Evolutionary conservation across 352 stramenopile species (phyloP).

Genomic region (Blastocystis sp.): DNA sequence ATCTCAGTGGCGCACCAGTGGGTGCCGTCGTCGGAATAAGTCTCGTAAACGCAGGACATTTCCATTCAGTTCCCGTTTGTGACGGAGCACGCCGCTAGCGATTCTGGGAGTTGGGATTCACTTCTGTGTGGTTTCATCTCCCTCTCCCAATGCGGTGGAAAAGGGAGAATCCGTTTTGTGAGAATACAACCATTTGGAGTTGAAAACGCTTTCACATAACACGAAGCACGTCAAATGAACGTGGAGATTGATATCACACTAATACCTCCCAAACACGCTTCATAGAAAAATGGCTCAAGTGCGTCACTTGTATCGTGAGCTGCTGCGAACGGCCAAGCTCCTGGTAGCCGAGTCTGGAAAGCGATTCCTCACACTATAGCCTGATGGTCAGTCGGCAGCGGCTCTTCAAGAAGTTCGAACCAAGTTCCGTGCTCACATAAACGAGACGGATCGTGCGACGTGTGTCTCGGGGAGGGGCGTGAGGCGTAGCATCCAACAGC

Average conservation of each 20-base stretch:
- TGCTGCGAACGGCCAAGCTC: constrained; percentile 34
- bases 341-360: constrained; percentile 11
- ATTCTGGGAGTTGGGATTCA: not conserved
- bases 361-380: constrained; percentile 11
- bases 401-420: constrained; percentile 64
- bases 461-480: not conserved
- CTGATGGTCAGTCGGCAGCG: constrained; percentile 15
- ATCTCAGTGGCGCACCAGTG: not conserved
- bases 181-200: no score
- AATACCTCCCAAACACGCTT: not conserved
- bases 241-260: no score
- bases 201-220: no score
- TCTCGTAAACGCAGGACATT: constrained; percentile 11
- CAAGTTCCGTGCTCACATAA: constrained; percentile 54
- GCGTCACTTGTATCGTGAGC: constrained; percentile 22
- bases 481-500: constrained; percentile 6
- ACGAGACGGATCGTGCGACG: constrained; percentile 43
- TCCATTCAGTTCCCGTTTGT: not conserved
- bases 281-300: constrained; percentile 53
- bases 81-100: not conserved
- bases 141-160: no score
- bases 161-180: no score
- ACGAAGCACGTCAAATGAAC: no score
- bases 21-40: constrained; percentile 28
- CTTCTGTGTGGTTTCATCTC: no score